Evolutionary conservation across 2,329 filamentous ascomycete genomes (phyloP).

Genomic region (Fusarium beomiforme): DNA sequence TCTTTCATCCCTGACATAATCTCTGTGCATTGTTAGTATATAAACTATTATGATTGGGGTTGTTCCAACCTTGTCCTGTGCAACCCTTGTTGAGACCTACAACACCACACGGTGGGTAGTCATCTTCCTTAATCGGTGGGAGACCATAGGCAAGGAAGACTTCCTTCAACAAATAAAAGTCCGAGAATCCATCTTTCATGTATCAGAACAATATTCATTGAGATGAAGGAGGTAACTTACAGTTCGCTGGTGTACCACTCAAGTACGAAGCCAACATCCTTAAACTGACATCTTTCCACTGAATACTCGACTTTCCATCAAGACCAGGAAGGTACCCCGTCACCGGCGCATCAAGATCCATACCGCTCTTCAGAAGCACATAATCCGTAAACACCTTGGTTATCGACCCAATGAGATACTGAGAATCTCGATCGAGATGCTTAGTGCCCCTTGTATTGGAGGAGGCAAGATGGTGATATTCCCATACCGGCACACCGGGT

Average conservation of each 20-base stretch:
- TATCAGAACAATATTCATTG: background rate
- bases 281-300: slow-evolving; percentile 52
- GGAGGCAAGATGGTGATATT: slow-evolving; percentile 52
- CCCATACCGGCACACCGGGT: slow-evolving; percentile 48
- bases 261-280: slow-evolving; percentile 51
- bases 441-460: slow-evolving; percentile 49
- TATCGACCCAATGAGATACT: slow-evolving; percentile 55
- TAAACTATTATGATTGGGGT: rapidly evolving
- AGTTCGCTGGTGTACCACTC: slow-evolving; percentile 50
- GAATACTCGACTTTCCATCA: slow-evolving; percentile 37
- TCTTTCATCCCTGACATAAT: slow-evolving; percentile 46
- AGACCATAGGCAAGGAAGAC: slow-evolving; percentile 50
- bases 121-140: slow-evolving; percentile 46
- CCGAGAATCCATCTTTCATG: slow-evolving; percentile 43
- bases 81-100: slow-evolving; percentile 48
- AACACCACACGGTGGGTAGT: slow-evolving; percentile 52
- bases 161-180: slow-evolving; percentile 50
- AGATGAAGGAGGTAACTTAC: slow-evolving; percentile 29
- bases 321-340: slow-evolving; percentile 50
- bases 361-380: slow-evolving; percentile 48
- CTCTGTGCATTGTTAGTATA: slow-evolving; percentile 35
- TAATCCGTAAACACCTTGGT: slow-evolving; percentile 53
- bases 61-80: slow-evolving; percentile 44
- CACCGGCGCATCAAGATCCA: slow-evolving; percentile 47
- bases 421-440: slow-evolving; percentile 47